phyloP scores from a whole-genome alignment of 139 green algal genomes.

The Auxenochlorella protothecoides region DNA sequence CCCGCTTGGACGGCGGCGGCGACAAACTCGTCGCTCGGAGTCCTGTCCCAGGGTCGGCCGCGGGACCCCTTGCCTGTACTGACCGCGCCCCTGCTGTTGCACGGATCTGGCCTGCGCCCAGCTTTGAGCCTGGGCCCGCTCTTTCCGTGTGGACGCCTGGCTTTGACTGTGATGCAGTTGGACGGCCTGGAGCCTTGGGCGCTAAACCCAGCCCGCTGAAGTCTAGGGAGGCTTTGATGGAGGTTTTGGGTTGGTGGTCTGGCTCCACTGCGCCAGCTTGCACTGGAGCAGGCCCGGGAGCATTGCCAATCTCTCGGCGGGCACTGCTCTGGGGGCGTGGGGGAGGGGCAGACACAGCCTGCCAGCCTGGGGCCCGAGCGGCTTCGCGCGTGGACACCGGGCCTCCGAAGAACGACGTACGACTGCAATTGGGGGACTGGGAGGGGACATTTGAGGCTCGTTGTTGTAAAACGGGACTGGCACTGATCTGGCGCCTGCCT shows the following conservation, averaged over 20 bases:
- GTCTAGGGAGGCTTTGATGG: no score
- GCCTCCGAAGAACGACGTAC: conserved; percentile 19
- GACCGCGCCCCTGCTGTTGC: no score
- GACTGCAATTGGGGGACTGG: background rate
- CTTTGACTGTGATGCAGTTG: no score
- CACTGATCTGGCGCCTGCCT: background rate
- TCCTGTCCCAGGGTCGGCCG: no score
- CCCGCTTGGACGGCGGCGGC: no score
- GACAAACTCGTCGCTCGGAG: no score
- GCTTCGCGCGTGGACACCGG: conserved; percentile 9
- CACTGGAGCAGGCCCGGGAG: background rate
- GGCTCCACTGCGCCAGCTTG: background rate
- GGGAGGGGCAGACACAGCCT: background rate
- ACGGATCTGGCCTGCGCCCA: no score
- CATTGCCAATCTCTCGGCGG: background rate
- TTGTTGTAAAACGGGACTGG: background rate
- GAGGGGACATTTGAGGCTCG: background rate
- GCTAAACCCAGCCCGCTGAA: no score
- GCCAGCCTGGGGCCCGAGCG: conserved; percentile 9
- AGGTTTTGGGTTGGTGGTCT: background rate
- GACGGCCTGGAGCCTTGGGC: no score
- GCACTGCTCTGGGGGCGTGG: background rate
- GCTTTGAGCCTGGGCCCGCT: no score
- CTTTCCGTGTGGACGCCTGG: no score
- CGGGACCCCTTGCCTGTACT: no score